Percentiles rank a stretch among this genome's conserved stretches.
Conservation (phyloP, 768 basidiomycete species). For the Pleurotus giganteus region DNA sequence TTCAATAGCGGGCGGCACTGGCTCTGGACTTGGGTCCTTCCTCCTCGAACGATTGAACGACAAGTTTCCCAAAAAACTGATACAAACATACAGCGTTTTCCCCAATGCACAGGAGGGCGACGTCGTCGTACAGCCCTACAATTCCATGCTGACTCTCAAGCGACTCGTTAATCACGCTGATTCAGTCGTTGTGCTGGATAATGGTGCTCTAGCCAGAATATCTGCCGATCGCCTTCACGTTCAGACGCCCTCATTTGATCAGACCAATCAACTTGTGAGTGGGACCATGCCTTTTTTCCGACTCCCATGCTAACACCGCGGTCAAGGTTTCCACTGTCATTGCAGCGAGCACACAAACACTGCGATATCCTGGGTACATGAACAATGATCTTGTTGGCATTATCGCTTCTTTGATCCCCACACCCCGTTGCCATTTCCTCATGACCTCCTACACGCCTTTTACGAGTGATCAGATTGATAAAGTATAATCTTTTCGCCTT, state of each 20-base stretch:
- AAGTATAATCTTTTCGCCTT: conserved; percentile 47
- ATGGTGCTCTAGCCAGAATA: conserved; percentile 89
- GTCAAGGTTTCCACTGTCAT: conserved; percentile 92
- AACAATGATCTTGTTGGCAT: conserved; percentile 99
- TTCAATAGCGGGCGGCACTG: conserved; percentile 98
- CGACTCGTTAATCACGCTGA: conserved; percentile 95
- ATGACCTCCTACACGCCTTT: conserved; percentile 99
- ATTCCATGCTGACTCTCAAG: conserved; percentile 90
- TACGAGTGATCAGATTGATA: conserved; percentile 94
- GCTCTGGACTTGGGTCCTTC: conserved; percentile 98
- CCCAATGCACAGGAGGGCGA: conserved; percentile 92
- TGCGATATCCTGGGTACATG: conserved; percentile 98
- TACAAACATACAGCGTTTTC: conserved; percentile 99
- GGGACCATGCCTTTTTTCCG: background rate
- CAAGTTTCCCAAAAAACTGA: conserved; percentile 97
- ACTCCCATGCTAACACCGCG: background rate
- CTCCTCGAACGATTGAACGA: conserved; percentile 95
- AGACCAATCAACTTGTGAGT: conserved; percentile 86
- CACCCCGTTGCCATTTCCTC: conserved; percentile 95
- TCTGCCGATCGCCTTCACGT: conserved; percentile 89
- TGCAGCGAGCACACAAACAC: conserved; percentile 94
- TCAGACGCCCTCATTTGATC: conserved; percentile 85
- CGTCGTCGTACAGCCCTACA: conserved; percentile 98
- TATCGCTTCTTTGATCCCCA: conserved; percentile 94
- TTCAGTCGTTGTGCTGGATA: conserved; percentile 95